Evolutionary conservation across 768 basidiomycete species (phyloP).

Genomic region (Rubroboletus satanas): DNA sequence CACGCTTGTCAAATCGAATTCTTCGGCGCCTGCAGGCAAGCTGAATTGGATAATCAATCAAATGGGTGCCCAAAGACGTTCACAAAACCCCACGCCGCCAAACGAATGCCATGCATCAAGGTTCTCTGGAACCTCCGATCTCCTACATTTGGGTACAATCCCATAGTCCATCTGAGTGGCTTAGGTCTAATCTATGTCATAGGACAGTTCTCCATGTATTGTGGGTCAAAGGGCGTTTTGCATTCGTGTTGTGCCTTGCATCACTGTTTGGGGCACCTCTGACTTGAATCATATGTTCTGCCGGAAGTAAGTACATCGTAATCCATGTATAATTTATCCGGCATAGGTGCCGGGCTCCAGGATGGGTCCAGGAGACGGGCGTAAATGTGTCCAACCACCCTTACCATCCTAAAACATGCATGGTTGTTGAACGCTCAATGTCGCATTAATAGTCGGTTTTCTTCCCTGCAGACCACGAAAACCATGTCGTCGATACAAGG

Average conservation of each 20-base stretch:
- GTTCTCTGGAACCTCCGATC: background rate
- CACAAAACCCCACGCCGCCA: background rate
- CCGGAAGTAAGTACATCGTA: background rate
- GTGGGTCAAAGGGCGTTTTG: background rate
- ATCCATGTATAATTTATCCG: background rate
- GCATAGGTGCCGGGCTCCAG: background rate
- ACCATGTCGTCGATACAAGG: background rate
- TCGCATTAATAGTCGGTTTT: background rate
- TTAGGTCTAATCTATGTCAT: background rate
- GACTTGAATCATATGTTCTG: background rate
- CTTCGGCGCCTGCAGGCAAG: background rate
- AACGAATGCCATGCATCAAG: background rate
- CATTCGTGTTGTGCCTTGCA: background rate
- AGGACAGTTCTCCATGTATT: background rate
- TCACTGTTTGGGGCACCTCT: background rate
- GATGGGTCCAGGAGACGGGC: background rate
- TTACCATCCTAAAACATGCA: background rate
- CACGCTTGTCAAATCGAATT: background rate
- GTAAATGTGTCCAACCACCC: background rate
- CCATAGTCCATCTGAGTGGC: background rate
- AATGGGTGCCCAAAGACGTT: background rate
- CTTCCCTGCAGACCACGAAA: background rate
- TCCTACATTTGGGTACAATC: background rate
- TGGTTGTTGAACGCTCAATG: background rate
- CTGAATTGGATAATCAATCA: background rate